Percentiles rank a stretch among this genome's conserved stretches.
phyloP scores from a whole-genome alignment of 2,329 filamentous ascomycete genomes.

The Fusarium temperatum region DNA sequence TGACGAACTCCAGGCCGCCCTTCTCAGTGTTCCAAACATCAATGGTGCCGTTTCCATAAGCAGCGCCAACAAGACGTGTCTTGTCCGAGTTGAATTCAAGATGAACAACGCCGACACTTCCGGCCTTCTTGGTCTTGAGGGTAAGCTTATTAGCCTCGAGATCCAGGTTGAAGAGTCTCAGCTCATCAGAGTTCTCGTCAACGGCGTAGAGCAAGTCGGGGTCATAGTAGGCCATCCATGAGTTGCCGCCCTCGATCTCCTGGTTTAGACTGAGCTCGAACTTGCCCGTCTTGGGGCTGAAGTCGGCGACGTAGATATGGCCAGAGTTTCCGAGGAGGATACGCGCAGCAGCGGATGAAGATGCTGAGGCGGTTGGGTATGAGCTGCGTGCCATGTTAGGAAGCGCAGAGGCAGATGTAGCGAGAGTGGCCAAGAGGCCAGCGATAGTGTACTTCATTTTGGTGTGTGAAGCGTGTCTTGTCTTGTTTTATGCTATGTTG shows the following conservation, averaged over 20 bases:
- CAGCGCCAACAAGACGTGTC: constrained; percentile 56
- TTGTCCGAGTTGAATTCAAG: constrained; percentile 57
- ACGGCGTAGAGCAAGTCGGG: constrained; percentile 56
- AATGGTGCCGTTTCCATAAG: constrained; percentile 52
- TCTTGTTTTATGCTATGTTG: not conserved
- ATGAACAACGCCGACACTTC: constrained; percentile 56
- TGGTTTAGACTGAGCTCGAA: constrained; percentile 51
- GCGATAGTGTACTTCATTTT: constrained; percentile 36
- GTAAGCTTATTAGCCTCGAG: constrained; percentile 43
- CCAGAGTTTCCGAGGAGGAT: constrained; percentile 54
- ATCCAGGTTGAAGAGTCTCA: constrained; percentile 54
- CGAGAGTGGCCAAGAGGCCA: constrained; percentile 33
- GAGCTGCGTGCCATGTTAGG: constrained; percentile 22
- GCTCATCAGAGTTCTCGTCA: constrained; percentile 55
- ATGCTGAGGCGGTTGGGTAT: constrained; percentile 5
- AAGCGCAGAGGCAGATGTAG: constrained; percentile 29
- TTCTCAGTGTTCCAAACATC: constrained; percentile 57
- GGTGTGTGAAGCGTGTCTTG: not conserved
- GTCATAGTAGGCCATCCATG: constrained; percentile 56
- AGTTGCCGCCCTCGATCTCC: constrained; percentile 51
- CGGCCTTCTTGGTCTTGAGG: constrained; percentile 44
- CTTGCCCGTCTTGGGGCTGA: constrained; percentile 46
- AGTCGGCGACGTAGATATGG: constrained; percentile 53
- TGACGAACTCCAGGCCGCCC: constrained; percentile 50
- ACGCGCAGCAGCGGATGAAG: constrained; percentile 30